Percentiles rank a stretch among this genome's conserved stretches.
Conservation (phyloP, 768 basidiomycete species). For the Termitomyces sp. region DNA sequence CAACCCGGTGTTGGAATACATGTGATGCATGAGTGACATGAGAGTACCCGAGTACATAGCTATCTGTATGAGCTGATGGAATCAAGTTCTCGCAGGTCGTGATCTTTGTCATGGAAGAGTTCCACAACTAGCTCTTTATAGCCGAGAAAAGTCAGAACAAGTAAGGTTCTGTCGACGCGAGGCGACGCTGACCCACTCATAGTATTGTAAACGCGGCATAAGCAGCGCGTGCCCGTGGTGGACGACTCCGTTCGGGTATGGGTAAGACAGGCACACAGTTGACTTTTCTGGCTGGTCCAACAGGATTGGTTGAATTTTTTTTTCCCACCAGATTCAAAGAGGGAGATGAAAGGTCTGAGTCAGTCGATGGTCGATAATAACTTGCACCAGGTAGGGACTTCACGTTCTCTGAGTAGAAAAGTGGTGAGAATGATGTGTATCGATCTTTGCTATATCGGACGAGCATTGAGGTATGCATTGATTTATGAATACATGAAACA, state of each 20-base stretch:
- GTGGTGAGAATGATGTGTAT: too few species aligned
- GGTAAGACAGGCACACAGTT: too few species aligned
- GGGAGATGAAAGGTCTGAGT: background rate
- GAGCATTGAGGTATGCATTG: background rate
- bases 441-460: background rate
- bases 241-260: too few species aligned
- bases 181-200: background rate
- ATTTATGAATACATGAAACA: background rate
- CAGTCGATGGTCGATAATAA: background rate
- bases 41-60: background rate
- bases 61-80: background rate
- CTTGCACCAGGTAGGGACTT: background rate
- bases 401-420: background rate
- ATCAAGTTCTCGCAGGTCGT: background rate
- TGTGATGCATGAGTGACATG: background rate
- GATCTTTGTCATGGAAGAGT: background rate
- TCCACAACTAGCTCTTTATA: background rate
- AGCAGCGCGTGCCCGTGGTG: background rate
- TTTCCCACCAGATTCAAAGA: background rate
- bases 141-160: background rate
- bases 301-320: background rate
- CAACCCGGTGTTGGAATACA: background rate
- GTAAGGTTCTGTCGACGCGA: background rate
- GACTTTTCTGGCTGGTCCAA: background rate
- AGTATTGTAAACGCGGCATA: too few species aligned